Evolutionary conservation across 2,329 filamentous ascomycete species (phyloP).

Genomic region (Paecilomyces variotii): DNA sequence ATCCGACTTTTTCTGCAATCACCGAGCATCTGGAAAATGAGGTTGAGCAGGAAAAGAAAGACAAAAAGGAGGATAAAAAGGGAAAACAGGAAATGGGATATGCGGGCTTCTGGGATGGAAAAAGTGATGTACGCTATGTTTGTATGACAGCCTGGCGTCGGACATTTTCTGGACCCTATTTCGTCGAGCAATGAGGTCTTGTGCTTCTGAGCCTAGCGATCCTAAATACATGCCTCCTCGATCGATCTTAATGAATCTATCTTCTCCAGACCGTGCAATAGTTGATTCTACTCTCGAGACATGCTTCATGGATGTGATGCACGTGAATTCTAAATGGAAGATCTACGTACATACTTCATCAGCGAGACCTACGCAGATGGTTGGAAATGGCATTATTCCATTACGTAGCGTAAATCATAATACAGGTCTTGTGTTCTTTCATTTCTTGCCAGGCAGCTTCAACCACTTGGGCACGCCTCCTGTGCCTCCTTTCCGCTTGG

Average conservation of each 20-base stretch:
- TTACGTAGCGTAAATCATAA: slow-evolving; percentile 7
- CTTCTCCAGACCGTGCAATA: background rate
- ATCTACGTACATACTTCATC: background rate
- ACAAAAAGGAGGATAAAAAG: background rate
- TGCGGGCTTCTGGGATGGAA: background rate
- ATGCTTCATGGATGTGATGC: background rate
- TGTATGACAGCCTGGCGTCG: too few species aligned
- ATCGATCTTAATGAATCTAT: background rate
- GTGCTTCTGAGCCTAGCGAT: background rate
- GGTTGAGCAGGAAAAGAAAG: background rate
- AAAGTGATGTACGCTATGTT: background rate
- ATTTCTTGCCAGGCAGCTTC: slow-evolving; percentile 66
- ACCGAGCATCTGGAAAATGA: background rate
- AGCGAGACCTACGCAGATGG: background rate
- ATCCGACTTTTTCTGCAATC: background rate
- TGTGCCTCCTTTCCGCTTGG: slow-evolving; percentile 21
- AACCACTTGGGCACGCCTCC: slow-evolving; percentile 60
- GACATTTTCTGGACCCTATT: background rate
- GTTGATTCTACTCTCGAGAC: background rate
- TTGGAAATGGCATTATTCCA: background rate
- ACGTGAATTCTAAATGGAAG: background rate
- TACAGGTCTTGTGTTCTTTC: slow-evolving; percentile 12
- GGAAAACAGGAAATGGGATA: background rate
- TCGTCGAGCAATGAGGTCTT: background rate
- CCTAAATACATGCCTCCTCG: background rate